Evolutionary conservation across 1,139 yeast species (phyloP).

Genomic region (Zygosaccharomyces pseudobailii): DNA sequence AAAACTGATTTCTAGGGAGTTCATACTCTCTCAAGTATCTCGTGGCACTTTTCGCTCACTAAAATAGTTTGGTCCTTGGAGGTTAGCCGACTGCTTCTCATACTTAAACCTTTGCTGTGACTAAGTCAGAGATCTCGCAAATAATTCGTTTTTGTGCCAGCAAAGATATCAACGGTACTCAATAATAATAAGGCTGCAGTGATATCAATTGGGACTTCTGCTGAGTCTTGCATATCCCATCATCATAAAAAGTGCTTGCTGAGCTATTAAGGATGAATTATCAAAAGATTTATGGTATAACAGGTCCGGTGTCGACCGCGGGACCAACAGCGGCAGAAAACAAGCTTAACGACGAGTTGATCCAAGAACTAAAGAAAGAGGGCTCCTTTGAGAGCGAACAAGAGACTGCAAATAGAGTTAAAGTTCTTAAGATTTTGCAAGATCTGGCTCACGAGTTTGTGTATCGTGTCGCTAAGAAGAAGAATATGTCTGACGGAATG

Average conservation of each 20-base stretch:
- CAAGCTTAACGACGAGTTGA: constrained; percentile 64
- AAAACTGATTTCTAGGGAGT: background rate
- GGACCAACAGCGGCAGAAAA: constrained; percentile 83
- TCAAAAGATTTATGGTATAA: constrained; percentile 62
- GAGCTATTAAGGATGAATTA: constrained; percentile 24
- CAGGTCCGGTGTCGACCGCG: constrained; percentile 80
- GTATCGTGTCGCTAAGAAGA: constrained; percentile 65
- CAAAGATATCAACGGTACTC: too few species aligned
- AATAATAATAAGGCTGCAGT: too few species aligned
- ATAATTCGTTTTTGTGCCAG: background rate
- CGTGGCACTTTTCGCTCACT: background rate
- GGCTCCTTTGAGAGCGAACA: constrained; percentile 86
- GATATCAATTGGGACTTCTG: background rate
- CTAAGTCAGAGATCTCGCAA: background rate
- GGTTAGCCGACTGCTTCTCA: background rate
- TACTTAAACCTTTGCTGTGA: background rate
- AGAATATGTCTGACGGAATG: constrained; percentile 96
- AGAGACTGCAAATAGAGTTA: constrained; percentile 74
- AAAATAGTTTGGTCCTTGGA: background rate
- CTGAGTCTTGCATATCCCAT: background rate
- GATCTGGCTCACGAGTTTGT: constrained; percentile 76
- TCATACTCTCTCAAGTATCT: too few species aligned
- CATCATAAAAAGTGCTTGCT: background rate
- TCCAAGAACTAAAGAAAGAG: constrained; percentile 70
- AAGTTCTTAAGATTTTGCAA: constrained; percentile 67